Percentiles rank a stretch among this genome's conserved stretches.
Evolutionary conservation across 2,329 filamentous ascomycete species (phyloP).

Genomic region (Chrysoporthe puriensis): DNA sequence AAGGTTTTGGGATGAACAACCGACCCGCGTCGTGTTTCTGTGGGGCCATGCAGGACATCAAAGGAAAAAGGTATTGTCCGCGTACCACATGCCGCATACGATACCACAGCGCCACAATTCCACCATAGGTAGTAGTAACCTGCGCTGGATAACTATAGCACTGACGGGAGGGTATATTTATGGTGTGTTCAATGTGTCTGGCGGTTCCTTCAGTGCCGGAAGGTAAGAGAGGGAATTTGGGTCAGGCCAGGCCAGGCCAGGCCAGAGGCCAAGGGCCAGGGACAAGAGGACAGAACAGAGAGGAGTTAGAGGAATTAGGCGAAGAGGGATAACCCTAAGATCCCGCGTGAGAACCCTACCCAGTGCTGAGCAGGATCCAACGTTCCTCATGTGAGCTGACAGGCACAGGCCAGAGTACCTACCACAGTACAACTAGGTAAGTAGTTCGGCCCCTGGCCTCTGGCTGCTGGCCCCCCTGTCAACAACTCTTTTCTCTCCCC

Average conservation of each 20-base stretch:
- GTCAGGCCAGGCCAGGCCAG: neutral
- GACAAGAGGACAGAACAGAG: neutral
- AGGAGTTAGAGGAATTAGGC: neutral
- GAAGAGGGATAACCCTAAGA: neutral
- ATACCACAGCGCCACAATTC: no score
- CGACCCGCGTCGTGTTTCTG: neutral
- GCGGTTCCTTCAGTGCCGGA: neutral
- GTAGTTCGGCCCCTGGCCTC: no score
- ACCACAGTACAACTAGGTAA: no score
- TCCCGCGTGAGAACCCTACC: neutral
- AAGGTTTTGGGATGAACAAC: constrained; percentile 14
- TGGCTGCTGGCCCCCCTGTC: no score
- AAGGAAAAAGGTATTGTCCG: no score
- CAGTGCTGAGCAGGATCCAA: neutral
- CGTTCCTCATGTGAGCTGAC: constrained; percentile 5
- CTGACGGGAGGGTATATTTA: neutral
- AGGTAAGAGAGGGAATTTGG: neutral
- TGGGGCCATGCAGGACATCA: neutral
- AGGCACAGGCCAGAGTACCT: neutral
- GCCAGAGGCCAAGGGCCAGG: neutral
- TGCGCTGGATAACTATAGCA: neutral
- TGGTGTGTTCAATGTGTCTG: neutral
- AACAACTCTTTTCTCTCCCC: no score
- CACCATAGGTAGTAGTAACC: no score
- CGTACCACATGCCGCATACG: no score